phyloP scores from a whole-genome alignment of 352 stramenopile genomes.

The Pythium monospermum region DNA sequence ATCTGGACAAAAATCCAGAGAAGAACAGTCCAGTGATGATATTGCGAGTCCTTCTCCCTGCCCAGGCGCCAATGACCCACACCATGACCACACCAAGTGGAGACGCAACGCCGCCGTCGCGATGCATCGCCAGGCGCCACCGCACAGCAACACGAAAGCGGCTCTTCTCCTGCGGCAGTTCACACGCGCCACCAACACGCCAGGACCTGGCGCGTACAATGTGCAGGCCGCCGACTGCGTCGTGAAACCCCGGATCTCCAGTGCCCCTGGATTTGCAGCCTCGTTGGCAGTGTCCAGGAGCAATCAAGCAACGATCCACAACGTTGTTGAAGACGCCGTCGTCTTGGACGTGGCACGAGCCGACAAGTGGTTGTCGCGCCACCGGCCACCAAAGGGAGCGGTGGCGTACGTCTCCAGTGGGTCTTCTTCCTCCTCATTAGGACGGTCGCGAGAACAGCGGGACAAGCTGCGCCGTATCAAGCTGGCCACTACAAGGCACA shows the following conservation, averaged over 20 bases:
- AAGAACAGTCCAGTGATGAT: not conserved
- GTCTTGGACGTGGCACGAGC: slow-evolving; percentile 1
- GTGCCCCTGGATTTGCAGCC: too few species aligned
- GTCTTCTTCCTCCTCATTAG: not conserved
- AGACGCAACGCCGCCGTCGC: not conserved
- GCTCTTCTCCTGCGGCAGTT: not conserved
- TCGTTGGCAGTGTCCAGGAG: too few species aligned
- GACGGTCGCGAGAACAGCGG: not conserved
- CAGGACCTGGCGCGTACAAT: slow-evolving; percentile 9
- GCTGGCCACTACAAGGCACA: slow-evolving; percentile 11
- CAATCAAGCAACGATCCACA: too few species aligned
- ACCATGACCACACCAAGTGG: slow-evolving; percentile 15
- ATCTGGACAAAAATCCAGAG: too few species aligned
- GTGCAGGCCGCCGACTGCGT: slow-evolving; percentile 1
- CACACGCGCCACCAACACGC: slow-evolving; percentile 1
- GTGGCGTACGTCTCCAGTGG: slow-evolving; percentile 5
- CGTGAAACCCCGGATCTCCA: slow-evolving; percentile 8
- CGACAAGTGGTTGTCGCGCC: slow-evolving; percentile 15
- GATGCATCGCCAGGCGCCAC: not conserved
- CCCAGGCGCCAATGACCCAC: slow-evolving; percentile 7
- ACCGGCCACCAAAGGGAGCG: not conserved
- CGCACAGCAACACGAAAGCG: slow-evolving; percentile 5
- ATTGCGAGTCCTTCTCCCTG: too few species aligned
- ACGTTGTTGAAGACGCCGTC: too few species aligned
- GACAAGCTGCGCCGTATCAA: slow-evolving; percentile 2